Conservation (phyloP, 2,329 filamentous ascomycete species). For the Neoarthrinium moseri region DNA sequence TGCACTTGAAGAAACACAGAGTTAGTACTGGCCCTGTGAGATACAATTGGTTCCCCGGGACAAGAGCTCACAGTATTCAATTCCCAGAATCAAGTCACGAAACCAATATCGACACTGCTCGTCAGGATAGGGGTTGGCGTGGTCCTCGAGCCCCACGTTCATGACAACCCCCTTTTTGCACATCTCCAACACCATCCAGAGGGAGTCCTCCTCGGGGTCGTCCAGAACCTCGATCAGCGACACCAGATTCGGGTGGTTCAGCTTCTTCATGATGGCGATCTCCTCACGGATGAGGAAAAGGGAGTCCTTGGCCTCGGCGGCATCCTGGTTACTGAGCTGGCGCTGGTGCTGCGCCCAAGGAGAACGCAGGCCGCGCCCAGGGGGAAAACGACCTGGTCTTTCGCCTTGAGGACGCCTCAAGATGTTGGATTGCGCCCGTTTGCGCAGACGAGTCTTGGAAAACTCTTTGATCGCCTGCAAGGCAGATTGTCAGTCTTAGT, state of each 20-base stretch:
- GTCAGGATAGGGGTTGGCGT: slow-evolving; percentile 76
- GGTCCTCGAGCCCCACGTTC: slow-evolving; percentile 87
- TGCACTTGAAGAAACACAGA: no score
- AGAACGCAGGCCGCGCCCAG: slow-evolving; percentile 20
- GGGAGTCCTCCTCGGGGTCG: slow-evolving; percentile 89
- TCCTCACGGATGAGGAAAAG: slow-evolving; percentile 90
- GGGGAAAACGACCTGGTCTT: slow-evolving; percentile 40
- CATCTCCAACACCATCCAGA: slow-evolving; percentile 99
- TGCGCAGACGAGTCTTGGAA: slow-evolving; percentile 86
- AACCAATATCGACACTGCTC: slow-evolving; percentile 90
- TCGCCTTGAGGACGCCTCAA: slow-evolving; percentile 49
- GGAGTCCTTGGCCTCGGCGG: slow-evolving; percentile 65
- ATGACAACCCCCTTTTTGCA: slow-evolving; percentile 97
- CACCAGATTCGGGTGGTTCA: slow-evolving; percentile 93
- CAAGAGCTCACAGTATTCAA: slow-evolving; percentile 75
- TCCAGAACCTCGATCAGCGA: slow-evolving; percentile 91
- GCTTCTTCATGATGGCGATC: slow-evolving; percentile 98
- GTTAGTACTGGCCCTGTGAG: slow-evolving; percentile 20
- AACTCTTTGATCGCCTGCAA: slow-evolving; percentile 92
- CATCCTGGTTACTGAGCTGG: slow-evolving; percentile 39
- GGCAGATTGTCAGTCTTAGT: no score
- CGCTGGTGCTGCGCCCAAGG: slow-evolving; percentile 24
- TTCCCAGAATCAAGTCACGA: slow-evolving; percentile 87
- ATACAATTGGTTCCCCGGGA: slow-evolving; percentile 1
- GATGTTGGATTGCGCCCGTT: slow-evolving; percentile 86